Evolutionary conservation across 2,329 filamentous ascomycete genomes (phyloP), one percentile per base, ranked within the genome.

Genomic region (Talaromyces sp.): DNA sequence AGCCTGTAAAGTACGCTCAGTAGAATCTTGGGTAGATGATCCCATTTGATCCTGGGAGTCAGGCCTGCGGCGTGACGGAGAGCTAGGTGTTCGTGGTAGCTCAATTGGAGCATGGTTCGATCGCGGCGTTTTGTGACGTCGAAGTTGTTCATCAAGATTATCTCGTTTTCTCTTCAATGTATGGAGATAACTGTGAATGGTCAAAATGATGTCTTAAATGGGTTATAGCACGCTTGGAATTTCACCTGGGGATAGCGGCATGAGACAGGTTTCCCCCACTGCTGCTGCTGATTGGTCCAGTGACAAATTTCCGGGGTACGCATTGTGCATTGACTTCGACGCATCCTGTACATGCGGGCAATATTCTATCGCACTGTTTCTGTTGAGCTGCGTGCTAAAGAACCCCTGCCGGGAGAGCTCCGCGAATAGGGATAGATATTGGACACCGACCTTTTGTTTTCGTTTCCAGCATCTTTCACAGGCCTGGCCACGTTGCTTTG

Each of bases 391-490:
- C 20, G 43, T 42, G 16, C 16, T 14, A 13, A 2, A 32, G 22
- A n/a, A n/a, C n/a, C n/a, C n/a, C n/a, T n/a, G n/a, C n/a, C n/a
- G n/a, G n/a, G n/a, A n/a, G n/a, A n/a, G n/a, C n/a, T n/a, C n/a
- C n/a, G n/a, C n/a, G n/a, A n/a, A 17, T 3, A 27, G 17, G 4
- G 8, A 24, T 13, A 2, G 20, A 27, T 19, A 5, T 44, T 24
- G 27, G 20, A 20, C 19, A 19, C 27, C 57, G 24, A 63, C 67
- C 62, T 69, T 70, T 44, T 70, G 65, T 47, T 69, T 70, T 22
- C 66, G 64, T 43, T 65, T 66, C 63, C 66, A 69, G 47, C 67
- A 70, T 39, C 66, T 57, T 43, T 69, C 65, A 44, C 66, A 69
- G 7, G 67, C 67, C 45, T 69, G 66, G 52, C 48, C 56, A 14